phyloP scores from a whole-genome alignment of 2,329 filamentous ascomycete genomes.

The Trichoderma sp. region DNA sequence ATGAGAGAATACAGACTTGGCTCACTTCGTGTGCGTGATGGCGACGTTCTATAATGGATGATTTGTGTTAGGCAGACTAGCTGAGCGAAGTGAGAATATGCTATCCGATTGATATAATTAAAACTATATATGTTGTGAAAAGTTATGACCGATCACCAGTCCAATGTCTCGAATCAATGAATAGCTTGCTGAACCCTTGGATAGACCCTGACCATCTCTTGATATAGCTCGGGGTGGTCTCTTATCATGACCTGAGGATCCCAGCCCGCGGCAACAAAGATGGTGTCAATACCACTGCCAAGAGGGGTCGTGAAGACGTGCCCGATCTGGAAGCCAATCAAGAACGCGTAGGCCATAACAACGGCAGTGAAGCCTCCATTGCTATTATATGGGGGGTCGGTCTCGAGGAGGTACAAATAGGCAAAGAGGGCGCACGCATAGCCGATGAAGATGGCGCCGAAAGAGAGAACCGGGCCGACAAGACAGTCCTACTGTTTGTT shows the following conservation, averaged over 20 bases:
- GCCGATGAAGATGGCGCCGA: conserved; percentile 78
- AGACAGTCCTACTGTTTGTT: conserved; percentile 61
- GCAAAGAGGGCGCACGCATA: conserved; percentile 78
- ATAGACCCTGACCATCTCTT: conserved; percentile 75
- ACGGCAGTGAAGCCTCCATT: conserved; percentile 68
- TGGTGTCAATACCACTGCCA: conserved; percentile 83
- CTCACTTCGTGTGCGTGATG: background rate
- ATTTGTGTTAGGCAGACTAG: background rate
- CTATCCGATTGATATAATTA: background rate
- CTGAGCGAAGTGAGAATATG: background rate
- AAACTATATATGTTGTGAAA: background rate
- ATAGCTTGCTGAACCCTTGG: conserved; percentile 79
- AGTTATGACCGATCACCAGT: background rate
- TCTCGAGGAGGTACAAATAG: conserved; percentile 84
- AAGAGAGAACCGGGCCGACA: conserved; percentile 69
- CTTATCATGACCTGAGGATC: conserved; percentile 71
- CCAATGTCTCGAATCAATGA: conserved; percentile 28
- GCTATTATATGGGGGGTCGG: conserved; percentile 72
- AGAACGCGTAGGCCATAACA: conserved; percentile 79
- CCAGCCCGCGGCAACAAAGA: conserved; percentile 77
- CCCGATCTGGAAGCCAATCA: conserved; percentile 86
- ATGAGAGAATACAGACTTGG: background rate
- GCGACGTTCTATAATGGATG: background rate
- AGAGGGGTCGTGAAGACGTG: conserved; percentile 88
- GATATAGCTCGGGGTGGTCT: conserved; percentile 79